These are phyloP conservation scores for Ambrosia artemisiifolia DNA, from an alignment of 129 eudicot genomes.

Conservation along the genomic window DNA sequence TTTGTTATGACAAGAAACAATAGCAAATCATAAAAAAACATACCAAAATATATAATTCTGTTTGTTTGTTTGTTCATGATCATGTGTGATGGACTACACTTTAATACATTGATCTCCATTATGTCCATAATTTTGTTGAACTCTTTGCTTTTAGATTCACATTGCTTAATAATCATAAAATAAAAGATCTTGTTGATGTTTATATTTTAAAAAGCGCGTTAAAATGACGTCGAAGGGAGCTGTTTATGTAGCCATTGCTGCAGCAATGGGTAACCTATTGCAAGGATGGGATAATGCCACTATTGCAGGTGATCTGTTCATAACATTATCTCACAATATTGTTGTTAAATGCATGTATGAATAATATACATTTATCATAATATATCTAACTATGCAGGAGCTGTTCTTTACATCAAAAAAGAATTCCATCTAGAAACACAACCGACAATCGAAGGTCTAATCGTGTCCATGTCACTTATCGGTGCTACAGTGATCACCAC, in stretches of 20 bases:
- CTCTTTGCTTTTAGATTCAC: neutral
- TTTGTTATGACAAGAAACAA: slow-evolving; percentile 16
- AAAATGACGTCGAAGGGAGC: slow-evolving; percentile 56
- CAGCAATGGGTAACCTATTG: slow-evolving; percentile 83
- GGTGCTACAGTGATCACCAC: slow-evolving; percentile 94
- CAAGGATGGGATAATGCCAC: slow-evolving; percentile 99
- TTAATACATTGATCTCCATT: neutral
- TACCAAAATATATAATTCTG: slow-evolving; percentile 1
- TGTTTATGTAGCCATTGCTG: slow-evolving; percentile 75
- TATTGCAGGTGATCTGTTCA: slow-evolving; percentile 58
- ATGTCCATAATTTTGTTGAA: neutral
- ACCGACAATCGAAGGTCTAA: slow-evolving; percentile 73
- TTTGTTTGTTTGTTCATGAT: neutral
- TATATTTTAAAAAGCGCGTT: neutral
- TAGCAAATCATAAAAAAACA: slow-evolving; percentile 5
- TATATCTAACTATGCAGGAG: slow-evolving; percentile 36
- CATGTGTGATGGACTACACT: slow-evolving; percentile 2
- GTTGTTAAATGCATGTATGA: neutral
- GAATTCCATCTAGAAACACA: slow-evolving; percentile 58
- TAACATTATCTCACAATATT: neutral
- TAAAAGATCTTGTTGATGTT: slow-evolving; percentile 21
- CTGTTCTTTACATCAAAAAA: slow-evolving; percentile 69
- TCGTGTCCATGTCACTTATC: slow-evolving; percentile 80
- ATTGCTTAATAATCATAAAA: slow-evolving; percentile 10
- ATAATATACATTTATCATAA: neutral